Evolutionary conservation across 1,139 yeast genomes (phyloP).

Genomic region (Magnusiomyces paraingens): DNA sequence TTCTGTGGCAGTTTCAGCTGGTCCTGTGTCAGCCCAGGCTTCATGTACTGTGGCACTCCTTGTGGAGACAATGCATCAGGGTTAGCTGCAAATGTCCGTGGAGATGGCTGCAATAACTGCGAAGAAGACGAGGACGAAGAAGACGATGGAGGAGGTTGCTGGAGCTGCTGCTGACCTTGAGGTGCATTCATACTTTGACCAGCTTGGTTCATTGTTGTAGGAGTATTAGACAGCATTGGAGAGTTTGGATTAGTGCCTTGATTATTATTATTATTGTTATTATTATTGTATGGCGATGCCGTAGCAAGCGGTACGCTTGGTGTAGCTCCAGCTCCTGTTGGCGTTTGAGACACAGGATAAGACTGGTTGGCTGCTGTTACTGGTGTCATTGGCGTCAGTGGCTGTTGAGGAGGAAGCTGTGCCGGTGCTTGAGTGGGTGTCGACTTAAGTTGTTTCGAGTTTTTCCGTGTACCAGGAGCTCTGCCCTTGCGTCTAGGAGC

Average conservation of each 20-base stretch:
- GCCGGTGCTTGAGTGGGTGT: too few species aligned
- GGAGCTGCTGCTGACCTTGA: neutral
- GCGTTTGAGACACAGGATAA: too few species aligned
- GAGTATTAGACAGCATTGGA: neutral
- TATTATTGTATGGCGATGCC: neutral
- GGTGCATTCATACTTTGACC: too few species aligned
- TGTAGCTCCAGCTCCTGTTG: neutral
- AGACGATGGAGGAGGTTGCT: neutral
- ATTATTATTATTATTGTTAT: neutral
- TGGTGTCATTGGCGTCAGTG: too few species aligned
- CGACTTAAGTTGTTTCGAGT: neutral
- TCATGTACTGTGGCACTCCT: neutral
- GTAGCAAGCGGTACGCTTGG: neutral
- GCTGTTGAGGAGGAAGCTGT: too few species aligned
- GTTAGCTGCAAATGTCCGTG: neutral
- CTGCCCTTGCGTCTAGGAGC: constrained; percentile 4
- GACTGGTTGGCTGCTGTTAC: neutral
- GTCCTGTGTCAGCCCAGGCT: constrained; percentile 6
- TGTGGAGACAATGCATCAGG: neutral
- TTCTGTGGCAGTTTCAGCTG: constrained; percentile 3
- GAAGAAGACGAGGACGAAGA: neutral
- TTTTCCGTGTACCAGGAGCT: neutral
- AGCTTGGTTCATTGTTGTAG: too few species aligned
- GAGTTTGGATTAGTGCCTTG: neutral
- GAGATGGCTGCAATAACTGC: neutral